phyloP scores from a whole-genome alignment of 805 yeast genomes.

The Yarrowia hollandica region DNA sequence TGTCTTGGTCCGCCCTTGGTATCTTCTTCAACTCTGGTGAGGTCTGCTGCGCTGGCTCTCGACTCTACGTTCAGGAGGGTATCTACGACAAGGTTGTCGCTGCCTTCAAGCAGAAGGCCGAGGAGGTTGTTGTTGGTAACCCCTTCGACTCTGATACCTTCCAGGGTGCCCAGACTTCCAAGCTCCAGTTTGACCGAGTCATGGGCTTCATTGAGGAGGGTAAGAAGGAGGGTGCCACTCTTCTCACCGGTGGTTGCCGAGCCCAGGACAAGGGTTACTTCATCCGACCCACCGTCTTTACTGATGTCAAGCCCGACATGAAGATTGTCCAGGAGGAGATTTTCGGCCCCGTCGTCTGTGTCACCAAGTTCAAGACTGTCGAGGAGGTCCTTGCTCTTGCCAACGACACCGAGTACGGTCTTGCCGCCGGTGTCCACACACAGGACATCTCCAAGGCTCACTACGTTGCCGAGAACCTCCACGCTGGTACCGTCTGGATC shows the following conservation, averaged over 20 bases:
- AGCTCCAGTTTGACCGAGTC: constrained; percentile 71
- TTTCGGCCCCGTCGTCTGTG: constrained; percentile 81
- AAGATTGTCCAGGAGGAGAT: constrained; percentile 76
- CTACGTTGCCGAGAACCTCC: constrained; percentile 56
- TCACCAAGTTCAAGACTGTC: constrained; percentile 63
- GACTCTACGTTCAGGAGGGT: constrained; percentile 82
- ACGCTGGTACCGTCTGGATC: constrained; percentile 70
- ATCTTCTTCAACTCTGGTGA: constrained; percentile 93
- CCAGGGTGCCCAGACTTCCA: constrained; percentile 91
- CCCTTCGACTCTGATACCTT: constrained; percentile 72
- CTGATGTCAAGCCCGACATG: constrained; percentile 65
- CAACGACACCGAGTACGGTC: constrained; percentile 72
- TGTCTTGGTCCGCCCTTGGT: constrained; percentile 70
- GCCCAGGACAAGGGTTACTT: constrained; percentile 57
- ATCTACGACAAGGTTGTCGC: constrained; percentile 72
- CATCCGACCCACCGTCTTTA: constrained; percentile 73
- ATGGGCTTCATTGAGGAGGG: constrained; percentile 74
- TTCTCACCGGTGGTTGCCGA: constrained; percentile 75
- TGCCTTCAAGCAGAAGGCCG: constrained; percentile 55
- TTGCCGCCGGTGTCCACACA: constrained; percentile 81
- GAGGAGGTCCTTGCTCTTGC: constrained; percentile 70
- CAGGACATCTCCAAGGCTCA: constrained; percentile 66
- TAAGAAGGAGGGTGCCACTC: constrained; percentile 75
- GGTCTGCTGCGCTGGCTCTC: constrained; percentile 92
- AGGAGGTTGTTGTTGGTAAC: constrained; percentile 62